Base-by-base conservation (phyloP, 2,329 filamentous ascomycete species). In the Arachnomyces sp. region DNA sequence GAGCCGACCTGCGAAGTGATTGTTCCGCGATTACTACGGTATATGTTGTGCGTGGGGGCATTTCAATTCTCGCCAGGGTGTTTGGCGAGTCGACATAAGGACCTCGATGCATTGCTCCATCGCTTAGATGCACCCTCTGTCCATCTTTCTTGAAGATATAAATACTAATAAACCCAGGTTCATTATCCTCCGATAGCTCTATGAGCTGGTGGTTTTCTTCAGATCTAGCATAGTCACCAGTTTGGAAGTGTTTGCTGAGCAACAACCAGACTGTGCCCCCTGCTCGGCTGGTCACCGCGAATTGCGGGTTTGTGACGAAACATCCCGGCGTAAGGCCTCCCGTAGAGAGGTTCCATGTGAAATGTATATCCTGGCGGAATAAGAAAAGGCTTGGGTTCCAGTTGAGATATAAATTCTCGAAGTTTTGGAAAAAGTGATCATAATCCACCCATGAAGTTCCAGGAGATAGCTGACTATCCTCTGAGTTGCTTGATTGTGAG, bases 51-150 rank as follows among this genome's bases (percentile, higher is more conserved):
- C 64, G 59, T 2, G 70, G 58, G n/a, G 70, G 62, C 43, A 73
- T 71, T 18, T 84, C 75, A 45, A 94, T 73, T 43, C 83, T 81
- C 33, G 93, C 77, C 6, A 98, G 76, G 0, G 85, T 94, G 59
- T 96, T 93, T 1, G 88, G 88, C 2, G 89, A 93, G 61, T 95
- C 90, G 28, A 96, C 87, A 47, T 86, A 94, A n/a, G 86, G 84
- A 0, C 83, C 84, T 28, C 82, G 79, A 51, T 85, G 79, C 0
- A 84, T 60, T 16, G 80, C 76, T 5, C 78, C 77, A 41, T 90
- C 84, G 39, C 78, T 79, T 11, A 92, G 70, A 49, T 86, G 81
- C 0, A 95, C 79, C 36, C 80, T 75, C 28, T 78, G 71, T 2
- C 90, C 89, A 30, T 72, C 58, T 20, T 77, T 77, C 13, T 82